Base-by-base conservation (phyloP, 495 filamentous ascomycete genomes). In the Beverwykella pulmonaria region DNA sequence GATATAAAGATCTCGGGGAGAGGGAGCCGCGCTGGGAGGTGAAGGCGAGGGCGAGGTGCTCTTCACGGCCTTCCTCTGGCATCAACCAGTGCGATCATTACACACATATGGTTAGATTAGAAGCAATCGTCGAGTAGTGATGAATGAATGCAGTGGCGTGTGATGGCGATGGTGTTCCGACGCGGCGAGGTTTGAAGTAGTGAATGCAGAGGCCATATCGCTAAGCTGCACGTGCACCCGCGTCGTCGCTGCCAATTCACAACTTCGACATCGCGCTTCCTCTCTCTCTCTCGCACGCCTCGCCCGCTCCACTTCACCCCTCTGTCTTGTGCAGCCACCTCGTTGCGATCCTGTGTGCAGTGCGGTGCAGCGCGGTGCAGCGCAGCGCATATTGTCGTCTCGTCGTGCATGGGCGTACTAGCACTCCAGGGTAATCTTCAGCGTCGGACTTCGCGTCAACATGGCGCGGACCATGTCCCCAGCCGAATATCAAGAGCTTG, bases 381-480 rank as follows among this genome's bases (percentile, higher is more conserved):
- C 5, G 44, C 44, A 48, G 4, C 15, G 17, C 15, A 48, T 23
- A n/a, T n/a, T n/a, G n/a, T n/a, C n/a, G n/a, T n/a, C n/a, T n/a
- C n/a, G n/a, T n/a, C n/a, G n/a, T n/a, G n/a, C n/a, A n/a, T n/a
- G n/a, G n/a, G n/a, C n/a, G n/a, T n/a, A 49, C 22, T 15, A 19
- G 5, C 46, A n/a, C 17, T 49, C 46, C 17, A 22, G 10, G 8
- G 10, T 29, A 25, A 14, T 52, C 46, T 14, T 44, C 39, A 44
- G 39, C 17, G 2, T 10, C 39, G 39, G 39, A 44, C 39, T 44
- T 44, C 39, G 39, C 39, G 6, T 44, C 52, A 44, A 8, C 8
- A 71, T 71, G 68, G 56, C 59, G 53, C 49, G 32, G 9, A 71
- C 64, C 2, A 39, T 72, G 41, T 65, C 69, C 10, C 22, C 65